phyloP scores from a whole-genome alignment of 352 stramenopile species.

The Pythium pyrilobum region DNA sequence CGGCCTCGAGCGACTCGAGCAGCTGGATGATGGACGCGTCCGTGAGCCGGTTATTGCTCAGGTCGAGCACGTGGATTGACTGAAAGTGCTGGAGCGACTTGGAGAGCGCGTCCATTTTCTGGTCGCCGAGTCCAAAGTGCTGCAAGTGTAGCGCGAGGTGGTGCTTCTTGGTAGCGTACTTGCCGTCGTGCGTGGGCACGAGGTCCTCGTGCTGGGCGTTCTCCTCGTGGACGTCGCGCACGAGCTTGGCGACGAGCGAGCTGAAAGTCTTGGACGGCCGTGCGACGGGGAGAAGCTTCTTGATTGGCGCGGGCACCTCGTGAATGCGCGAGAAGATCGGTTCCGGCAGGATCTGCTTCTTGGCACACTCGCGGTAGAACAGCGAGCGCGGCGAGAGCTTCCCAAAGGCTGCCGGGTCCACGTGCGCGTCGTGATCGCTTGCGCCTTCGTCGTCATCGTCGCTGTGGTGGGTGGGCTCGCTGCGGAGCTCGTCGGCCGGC shows the following conservation, averaged over 20 bases:
- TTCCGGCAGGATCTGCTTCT: conserved; percentile 53
- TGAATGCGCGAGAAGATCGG: conserved; percentile 71
- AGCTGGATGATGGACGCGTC: conserved; percentile 55
- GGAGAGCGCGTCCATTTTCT: conserved; percentile 48
- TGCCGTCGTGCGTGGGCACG: conserved; percentile 17
- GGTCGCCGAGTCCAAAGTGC: conserved; percentile 67
- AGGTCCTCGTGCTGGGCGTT: conserved; percentile 24
- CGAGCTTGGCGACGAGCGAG: conserved; percentile 30
- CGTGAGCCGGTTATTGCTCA: conserved; percentile 66
- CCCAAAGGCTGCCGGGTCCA: conserved; percentile 10
- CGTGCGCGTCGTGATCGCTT: too few relatives aligned
- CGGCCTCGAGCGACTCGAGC: conserved; percentile 39
- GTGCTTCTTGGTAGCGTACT: conserved; percentile 31
- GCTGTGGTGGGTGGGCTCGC: background rate
- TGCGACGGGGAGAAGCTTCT: conserved; percentile 2
- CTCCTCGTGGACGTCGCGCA: conserved; percentile 29
- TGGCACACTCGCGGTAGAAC: conserved; percentile 61
- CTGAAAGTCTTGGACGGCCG: conserved; percentile 25
- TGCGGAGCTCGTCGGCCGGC: conserved; percentile 2
- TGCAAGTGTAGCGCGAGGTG: conserved; percentile 52
- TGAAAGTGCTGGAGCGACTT: conserved; percentile 52
- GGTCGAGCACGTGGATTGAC: conserved; percentile 53
- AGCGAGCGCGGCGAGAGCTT: conserved; percentile 57
- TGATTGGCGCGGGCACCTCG: conserved; percentile 17
- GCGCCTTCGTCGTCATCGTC: conserved; percentile 19